Base-by-base conservation (phyloP, 306 rosid genomes). In the Psophocarpus tetragonolobus region DNA sequence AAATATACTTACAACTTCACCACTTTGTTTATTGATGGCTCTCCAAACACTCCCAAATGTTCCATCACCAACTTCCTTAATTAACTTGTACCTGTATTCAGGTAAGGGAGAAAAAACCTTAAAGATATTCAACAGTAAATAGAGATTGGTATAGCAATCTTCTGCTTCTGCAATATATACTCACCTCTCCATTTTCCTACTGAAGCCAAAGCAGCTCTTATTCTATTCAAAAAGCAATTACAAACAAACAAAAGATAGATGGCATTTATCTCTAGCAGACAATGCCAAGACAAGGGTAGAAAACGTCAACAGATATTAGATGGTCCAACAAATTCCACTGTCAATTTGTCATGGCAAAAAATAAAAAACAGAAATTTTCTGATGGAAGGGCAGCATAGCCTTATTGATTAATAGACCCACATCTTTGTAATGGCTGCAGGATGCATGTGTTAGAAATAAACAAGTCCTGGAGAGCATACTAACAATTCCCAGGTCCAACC, bases 21-120 rank as follows among this genome's bases (percentile, higher is more conserved):
- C 94, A 61, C 90, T 89, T 82, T 87, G 93, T 90, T 88, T 95
- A 82, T 85, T 83, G 36, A 95, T 86, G 70, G 97, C 99, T 73
- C 97, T 84, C 99, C 99, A 95, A 38, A 95, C 99, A 84, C 85
- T 86, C 74, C 99, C 99, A 82, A 92, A 95, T 39, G 99, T 90
- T 75, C 99, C 99, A 87, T 95, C 93, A 75, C 99, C 99, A 64
- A 95, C 96, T 87, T 95, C 99, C 88, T 92, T 95, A 80, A 92
- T 95, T 90, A 95, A 85, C 83, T 81, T 91, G 88, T 91, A 95
- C 90, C 98, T 94, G 71, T 8, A 32, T 58, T 53, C 32, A 61
- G 12, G 38, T 14, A 61, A 60, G 51, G 41, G 56, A 39, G 30
- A 73, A 68, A 58, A 60, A 35, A 3, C 41, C 36, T 58, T 10